Evolutionary conservation across 345 rosid species (phyloP).

Genomic region (Dipteronia dyeriana): DNA sequence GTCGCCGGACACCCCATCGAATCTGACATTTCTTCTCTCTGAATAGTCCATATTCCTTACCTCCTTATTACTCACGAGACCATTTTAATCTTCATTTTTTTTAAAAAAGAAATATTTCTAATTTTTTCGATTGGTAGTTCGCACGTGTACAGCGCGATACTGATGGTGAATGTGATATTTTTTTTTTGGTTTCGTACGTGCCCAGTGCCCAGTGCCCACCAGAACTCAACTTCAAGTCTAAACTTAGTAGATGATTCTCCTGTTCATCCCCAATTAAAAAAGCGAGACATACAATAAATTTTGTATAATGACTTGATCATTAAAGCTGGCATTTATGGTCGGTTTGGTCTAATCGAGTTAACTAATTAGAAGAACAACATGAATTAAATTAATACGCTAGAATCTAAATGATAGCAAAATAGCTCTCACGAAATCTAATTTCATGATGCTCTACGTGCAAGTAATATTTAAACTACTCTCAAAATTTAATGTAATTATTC

Average conservation of each 20-base stretch:
- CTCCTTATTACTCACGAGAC: slow-evolving; percentile 18
- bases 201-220: slow-evolving; percentile 7
- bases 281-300: neutral
- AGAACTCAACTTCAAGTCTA: neutral
- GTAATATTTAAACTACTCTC: neutral
- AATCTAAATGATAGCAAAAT: neutral
- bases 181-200: slow-evolving; percentile 26
- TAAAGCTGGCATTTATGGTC: neutral
- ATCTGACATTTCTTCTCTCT: slow-evolving; percentile 32
- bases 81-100: neutral
- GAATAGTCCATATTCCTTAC: slow-evolving; percentile 25
- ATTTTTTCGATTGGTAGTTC: slow-evolving; percentile 20
- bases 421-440: slow-evolving; percentile 9
- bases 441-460: slow-evolving; percentile 8
- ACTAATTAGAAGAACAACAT: neutral
- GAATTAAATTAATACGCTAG: neutral
- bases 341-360: neutral
- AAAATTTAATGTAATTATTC: neutral
- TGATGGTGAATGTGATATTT: slow-evolving; percentile 20
- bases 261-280: neutral
- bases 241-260: neutral
- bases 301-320: neutral
- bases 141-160: slow-evolving; percentile 68
- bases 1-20: slow-evolving; percentile 47
- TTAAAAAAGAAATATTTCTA: neutral